Evolutionary conservation across 345 rosid species (phyloP).

Genomic region (Melaleuca alternifolia): DNA sequence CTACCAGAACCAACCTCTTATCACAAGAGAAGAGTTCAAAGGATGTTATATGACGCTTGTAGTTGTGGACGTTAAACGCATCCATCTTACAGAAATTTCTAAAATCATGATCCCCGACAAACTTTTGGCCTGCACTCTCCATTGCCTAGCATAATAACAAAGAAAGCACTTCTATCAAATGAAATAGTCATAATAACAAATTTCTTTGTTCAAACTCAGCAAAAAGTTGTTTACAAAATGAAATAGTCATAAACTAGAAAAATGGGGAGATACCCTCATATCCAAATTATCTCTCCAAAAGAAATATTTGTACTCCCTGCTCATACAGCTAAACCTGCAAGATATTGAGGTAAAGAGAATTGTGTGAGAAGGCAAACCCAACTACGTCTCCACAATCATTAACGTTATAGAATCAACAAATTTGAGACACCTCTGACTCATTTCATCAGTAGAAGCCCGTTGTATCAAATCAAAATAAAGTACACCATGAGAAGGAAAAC

Average conservation of each 20-base stretch:
- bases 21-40: constrained; percentile 54
- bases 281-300: constrained; percentile 70
- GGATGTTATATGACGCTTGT: constrained; percentile 46
- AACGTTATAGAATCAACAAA: neutral
- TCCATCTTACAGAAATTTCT: constrained; percentile 97
- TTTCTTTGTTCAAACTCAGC: too few species aligned
- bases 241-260: neutral
- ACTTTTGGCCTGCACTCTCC: constrained; percentile 74
- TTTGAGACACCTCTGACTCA: neutral
- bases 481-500: neutral
- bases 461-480: neutral
- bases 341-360: neutral
- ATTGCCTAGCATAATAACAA: constrained; percentile 39
- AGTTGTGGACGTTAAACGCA: constrained; percentile 77
- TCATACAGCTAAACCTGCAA: constrained; percentile 79
- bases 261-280: constrained; percentile 35
- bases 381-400: neutral
- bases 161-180: neutral
- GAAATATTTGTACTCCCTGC: constrained; percentile 75
- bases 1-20: constrained; percentile 43
- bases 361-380: neutral
- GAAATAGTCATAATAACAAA: neutral
- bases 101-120: constrained; percentile 87
- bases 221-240: neutral
- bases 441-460: neutral